Conservation (phyloP, 2,329 filamentous ascomycete species). For the Alternaria sp. region DNA sequence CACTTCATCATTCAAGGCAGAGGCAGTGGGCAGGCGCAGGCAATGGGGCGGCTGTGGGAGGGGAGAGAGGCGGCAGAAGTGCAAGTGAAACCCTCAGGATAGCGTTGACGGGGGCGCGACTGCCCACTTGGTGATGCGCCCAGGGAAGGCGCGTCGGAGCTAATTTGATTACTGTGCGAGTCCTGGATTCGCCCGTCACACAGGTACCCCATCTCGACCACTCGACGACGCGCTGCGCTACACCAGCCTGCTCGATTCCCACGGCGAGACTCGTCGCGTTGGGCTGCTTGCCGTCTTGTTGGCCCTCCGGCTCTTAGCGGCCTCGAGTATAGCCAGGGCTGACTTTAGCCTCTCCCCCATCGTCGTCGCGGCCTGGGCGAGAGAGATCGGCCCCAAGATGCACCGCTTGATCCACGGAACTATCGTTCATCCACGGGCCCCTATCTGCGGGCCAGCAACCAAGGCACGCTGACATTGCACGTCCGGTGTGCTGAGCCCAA, state of each 20-base stretch:
- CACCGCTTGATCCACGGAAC: slow-evolving; percentile 21
- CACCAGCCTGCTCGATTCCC: neutral
- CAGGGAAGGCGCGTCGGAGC: slow-evolving; percentile 24
- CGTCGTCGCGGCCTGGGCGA: slow-evolving; percentile 15
- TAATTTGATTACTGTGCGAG: slow-evolving; percentile 29
- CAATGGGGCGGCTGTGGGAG: neutral
- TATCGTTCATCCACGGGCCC: slow-evolving; percentile 16
- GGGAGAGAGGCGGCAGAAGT: neutral
- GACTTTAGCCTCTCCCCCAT: slow-evolving; percentile 5
- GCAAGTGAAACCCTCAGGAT: slow-evolving; percentile 1
- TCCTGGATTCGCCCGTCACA: slow-evolving; percentile 18
- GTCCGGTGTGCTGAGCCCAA: slow-evolving; percentile 2
- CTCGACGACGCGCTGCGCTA: neutral
- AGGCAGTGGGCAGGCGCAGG: slow-evolving; percentile 10
- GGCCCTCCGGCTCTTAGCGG: slow-evolving; percentile 1
- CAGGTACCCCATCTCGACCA: slow-evolving; percentile 19
- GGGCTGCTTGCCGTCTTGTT: slow-evolving; percentile 1
- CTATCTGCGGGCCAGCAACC: slow-evolving; percentile 1
- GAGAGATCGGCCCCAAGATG: slow-evolving; percentile 14
- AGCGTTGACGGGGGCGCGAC: slow-evolving; percentile 12
- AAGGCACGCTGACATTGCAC: neutral
- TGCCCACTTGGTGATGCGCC: slow-evolving; percentile 4
- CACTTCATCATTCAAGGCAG: neutral
- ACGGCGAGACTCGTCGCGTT: neutral
- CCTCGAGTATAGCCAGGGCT: slow-evolving; percentile 6